Base-by-base conservation (phyloP, 306 rosid species). In the Prunus dulcis region DNA sequence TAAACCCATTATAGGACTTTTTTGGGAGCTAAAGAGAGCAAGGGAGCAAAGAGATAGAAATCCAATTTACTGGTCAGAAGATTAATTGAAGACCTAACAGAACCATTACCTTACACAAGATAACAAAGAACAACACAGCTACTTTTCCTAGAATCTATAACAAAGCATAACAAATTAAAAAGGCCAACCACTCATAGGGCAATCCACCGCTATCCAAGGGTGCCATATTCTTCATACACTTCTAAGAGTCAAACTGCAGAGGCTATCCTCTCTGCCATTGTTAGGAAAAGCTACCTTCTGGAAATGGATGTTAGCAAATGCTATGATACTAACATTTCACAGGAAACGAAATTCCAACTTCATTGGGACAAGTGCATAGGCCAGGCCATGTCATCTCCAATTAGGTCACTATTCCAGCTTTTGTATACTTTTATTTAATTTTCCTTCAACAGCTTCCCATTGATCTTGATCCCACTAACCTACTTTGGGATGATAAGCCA, bases 341-440 rank as follows among this genome's bases (percentile, higher is more conserved):
- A 64, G 57, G 47, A 45, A 30, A 61, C 12, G 27, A 68, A 56
- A 46, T 14, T 55, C 38, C 66, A 23, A 72, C 65, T 62, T 41
- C 43, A 61, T 41, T 19, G n/a, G 41, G 55, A 57, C 76, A 15
- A 41, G 25, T 58, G 76, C 67, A 58, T 23, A 4, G 43, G 43
- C 76, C 43, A 4, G 43, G 43, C 76, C 76, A 58, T 72, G 76
- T 64, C 80, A 80, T 65, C 67, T 69, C 83, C 73, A 62, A 67
- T 65, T 73, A 58, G 32, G 55, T 56, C 82, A 60, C 64, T 75
- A 45, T 63, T 43, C 64, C 19, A 67, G 73, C 80, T 43, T 68
- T 66, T 72, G 79, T 78, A 77, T 76, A 71, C 77, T 83, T 89
- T 82, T 78, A 74, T 78, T 82, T 78, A 82, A 74, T 73, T 73